phyloP scores from a whole-genome alignment of 2,329 filamentous ascomycete genomes.

The Aspergillus arachidicola region DNA sequence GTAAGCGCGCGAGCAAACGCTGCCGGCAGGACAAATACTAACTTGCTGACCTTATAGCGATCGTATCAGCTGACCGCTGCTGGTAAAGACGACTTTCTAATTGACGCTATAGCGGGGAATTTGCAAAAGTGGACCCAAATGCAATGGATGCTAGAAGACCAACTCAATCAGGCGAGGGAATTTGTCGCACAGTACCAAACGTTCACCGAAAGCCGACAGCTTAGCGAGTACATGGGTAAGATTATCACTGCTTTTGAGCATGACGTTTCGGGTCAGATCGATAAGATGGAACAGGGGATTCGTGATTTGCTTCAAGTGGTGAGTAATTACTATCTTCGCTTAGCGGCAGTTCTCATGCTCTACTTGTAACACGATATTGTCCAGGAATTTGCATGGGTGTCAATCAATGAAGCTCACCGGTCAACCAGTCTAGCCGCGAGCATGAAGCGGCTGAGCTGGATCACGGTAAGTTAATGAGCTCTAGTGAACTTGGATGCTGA shows the following conservation, averaged over 20 bases:
- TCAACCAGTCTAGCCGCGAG: conserved; percentile 20
- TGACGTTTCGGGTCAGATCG: conserved; percentile 16
- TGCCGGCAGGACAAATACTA: neutral
- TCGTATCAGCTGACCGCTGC: conserved; percentile 17
- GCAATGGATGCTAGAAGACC: conserved; percentile 15
- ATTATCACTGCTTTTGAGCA: conserved; percentile 12
- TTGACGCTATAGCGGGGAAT: conserved; percentile 18
- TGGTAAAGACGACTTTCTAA: conserved; percentile 17
- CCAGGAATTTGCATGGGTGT: conserved; percentile 21
- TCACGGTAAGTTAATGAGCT: conserved; percentile 8
- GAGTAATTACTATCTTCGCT: neutral
- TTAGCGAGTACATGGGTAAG: conserved; percentile 16
- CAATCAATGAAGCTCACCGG: conserved; percentile 21
- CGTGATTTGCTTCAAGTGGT: conserved; percentile 19
- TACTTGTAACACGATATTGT: neutral
- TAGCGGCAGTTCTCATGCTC: neutral
- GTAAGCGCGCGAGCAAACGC: neutral
- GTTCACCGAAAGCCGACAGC: conserved; percentile 17
- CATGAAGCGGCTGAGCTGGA: conserved; percentile 21
- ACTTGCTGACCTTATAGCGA: conserved; percentile 3
- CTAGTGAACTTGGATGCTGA: neutral
- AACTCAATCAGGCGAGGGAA: conserved; percentile 15
- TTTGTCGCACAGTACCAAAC: conserved; percentile 19
- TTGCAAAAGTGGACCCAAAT: conserved; percentile 20
- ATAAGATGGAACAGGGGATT: conserved; percentile 20